Percentiles rank a stretch among this genome's conserved stretches.
These are phyloP conservation scores for Colletotrichum tabaci DNA, from an alignment of 2,329 filamentous ascomycete species.

Conservation along the genomic window DNA sequence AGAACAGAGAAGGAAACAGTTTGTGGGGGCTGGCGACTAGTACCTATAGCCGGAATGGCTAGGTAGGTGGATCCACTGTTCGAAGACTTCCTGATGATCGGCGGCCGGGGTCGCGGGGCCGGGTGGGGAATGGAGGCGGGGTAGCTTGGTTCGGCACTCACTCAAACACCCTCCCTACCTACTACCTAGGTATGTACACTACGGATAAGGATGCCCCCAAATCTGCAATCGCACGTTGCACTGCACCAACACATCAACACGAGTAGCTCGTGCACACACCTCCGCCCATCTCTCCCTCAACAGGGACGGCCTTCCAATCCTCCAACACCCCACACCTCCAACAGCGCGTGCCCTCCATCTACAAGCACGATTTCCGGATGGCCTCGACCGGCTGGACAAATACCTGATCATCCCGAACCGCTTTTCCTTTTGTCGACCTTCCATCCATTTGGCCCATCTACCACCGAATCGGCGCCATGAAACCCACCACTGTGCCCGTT, in stretches of 20 bases:
- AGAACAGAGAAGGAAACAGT: not conserved
- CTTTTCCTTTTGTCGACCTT: not conserved
- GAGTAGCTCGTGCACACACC: constrained; percentile 23
- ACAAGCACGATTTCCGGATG: constrained; percentile 20
- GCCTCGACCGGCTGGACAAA: constrained; percentile 8
- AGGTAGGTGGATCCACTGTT: constrained; percentile 11
- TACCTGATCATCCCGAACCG: not conserved
- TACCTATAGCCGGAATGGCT: constrained; percentile 2
- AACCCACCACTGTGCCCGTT: constrained; percentile 9
- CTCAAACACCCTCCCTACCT: too few relatives aligned
- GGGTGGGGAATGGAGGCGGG: constrained; percentile 30
- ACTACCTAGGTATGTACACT: not conserved
- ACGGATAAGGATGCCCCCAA: not conserved
- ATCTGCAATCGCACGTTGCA: constrained; percentile 28
- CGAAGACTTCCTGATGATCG: constrained; percentile 20
- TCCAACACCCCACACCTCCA: not conserved
- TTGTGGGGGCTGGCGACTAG: constrained; percentile 1
- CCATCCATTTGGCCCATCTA: not conserved
- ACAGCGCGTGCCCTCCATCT: constrained; percentile 3
- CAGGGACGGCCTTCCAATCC: constrained; percentile 5
- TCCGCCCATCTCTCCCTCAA: constrained; percentile 9
- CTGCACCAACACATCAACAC: constrained; percentile 9
- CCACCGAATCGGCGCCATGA: constrained; percentile 20
- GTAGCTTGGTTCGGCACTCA: constrained; percentile 32
- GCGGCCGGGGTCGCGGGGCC: constrained; percentile 25